phyloP scores from a whole-genome alignment of 768 basidiomycete genomes.

The Suillus luteus region DNA sequence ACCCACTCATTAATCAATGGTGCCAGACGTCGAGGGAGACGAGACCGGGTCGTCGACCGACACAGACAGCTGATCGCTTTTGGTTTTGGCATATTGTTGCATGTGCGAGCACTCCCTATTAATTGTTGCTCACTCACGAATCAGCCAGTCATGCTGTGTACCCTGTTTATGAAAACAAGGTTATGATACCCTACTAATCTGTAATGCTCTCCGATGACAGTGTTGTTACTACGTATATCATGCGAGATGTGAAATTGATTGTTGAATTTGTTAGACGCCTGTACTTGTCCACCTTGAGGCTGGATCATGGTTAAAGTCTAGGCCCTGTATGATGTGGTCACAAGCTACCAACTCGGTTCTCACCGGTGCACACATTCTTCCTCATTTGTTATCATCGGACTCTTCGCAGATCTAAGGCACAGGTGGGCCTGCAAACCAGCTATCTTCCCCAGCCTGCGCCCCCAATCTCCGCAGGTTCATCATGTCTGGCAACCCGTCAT shows the following conservation, averaged over 20 bases:
- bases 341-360: not conserved
- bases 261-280: not conserved
- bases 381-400: not conserved
- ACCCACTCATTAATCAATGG: slow-evolving; percentile 13
- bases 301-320: too few relatives aligned
- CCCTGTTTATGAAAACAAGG: slow-evolving; percentile 10
- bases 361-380: not conserved
- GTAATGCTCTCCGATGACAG: slow-evolving; percentile 5
- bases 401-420: too few relatives aligned
- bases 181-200: slow-evolving; percentile 11
- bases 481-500: slow-evolving; percentile 78
- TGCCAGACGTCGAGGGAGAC: slow-evolving; percentile 71
- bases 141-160: not conserved
- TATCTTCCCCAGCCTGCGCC: slow-evolving; percentile 11
- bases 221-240: slow-evolving; percentile 4
- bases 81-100: not conserved
- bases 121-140: slow-evolving; percentile 4
- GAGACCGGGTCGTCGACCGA: slow-evolving; percentile 88
- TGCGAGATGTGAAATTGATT: not conserved
- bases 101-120: not conserved
- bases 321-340: too few relatives aligned
- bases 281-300: too few relatives aligned
- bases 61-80: slow-evolving; percentile 52
- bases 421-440: not conserved
- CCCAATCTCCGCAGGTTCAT: slow-evolving; percentile 16